Base-by-base conservation (phyloP, 345 rosid species). In the Eucalyptus cladocalyx region DNA sequence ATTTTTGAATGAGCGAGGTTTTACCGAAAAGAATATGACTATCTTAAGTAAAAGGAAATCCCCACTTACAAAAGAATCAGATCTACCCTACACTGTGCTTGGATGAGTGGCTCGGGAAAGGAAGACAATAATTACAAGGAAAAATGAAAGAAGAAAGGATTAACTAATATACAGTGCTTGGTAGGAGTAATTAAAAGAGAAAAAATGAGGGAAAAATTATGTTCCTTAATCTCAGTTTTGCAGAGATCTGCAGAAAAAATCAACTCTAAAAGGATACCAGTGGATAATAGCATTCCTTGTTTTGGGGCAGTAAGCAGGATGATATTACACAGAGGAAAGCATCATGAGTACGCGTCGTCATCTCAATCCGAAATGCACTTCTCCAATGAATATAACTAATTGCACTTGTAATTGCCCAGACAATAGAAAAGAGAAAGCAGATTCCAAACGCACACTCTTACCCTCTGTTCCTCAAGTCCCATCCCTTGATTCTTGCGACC, bases 341-440 rank as follows among this genome's bases (percentile, higher is more conserved):
- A 62, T 28, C 69, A 2, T 14, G 69, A 62, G 69, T 30, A 6
- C 34, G 18, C 69, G 14, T 62, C 5, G 30, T 6, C 2, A 30
- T 62, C 17, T 62, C 32, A 28, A 12, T 62, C 69, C 9, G 14
- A 62, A 62, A 62, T 62, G 32, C 7, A 13, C 69, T 62, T 62
- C 30, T 62, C 69, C 13, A 2, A 0, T 28, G 34, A 62, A 62
- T 28, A 0, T 28, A 28, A 6, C 2, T 12, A 60, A 0, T 60
- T 60, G 14, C 28, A 1, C 7, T 13, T 28, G 12, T 62, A 30
- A 28, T 62, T 28, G 65, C 30, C 30, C 13, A 0, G 65, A 58
- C 0, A 24, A 58, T 19, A 58, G 14, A 9, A 58, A 58, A 58
- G 28, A 24, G 65, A 60, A 28, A 4, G 69, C 34, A 16, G 40